Evolutionary conservation across 1,284 basidiomycete genomes (phyloP).

Genomic region (Cutaneotrichosporon arboriforme): DNA sequence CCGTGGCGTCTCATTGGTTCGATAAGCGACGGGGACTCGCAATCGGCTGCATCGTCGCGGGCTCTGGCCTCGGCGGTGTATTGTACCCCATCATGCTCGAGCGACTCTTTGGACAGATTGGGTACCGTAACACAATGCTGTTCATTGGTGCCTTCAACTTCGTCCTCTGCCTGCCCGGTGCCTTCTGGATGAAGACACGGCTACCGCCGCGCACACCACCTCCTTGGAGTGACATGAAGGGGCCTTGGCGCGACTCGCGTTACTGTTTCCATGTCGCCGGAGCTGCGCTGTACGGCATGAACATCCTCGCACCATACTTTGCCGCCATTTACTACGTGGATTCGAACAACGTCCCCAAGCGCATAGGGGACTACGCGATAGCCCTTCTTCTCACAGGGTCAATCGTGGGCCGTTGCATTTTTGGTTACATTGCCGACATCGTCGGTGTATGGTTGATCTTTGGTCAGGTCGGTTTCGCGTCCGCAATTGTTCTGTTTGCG

Average conservation of each 20-base stretch:
- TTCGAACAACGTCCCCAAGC: slow-evolving; percentile 22
- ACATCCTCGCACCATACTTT: slow-evolving; percentile 36
- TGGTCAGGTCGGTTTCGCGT: slow-evolving; percentile 19
- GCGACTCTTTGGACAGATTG: slow-evolving; percentile 23
- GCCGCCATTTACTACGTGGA: slow-evolving; percentile 27
- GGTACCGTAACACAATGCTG: slow-evolving; percentile 40
- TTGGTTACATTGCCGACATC: slow-evolving; percentile 33
- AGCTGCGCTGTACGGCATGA: slow-evolving; percentile 26
- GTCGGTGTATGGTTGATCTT: slow-evolving; percentile 41
- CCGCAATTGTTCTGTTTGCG: slow-evolving; percentile 29
- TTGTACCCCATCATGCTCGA: slow-evolving; percentile 43
- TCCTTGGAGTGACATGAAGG: slow-evolving; percentile 27
- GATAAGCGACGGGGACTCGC: slow-evolving; percentile 33
- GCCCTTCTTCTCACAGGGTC: slow-evolving; percentile 38
- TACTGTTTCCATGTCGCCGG: slow-evolving; percentile 32
- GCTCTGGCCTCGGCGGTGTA: slow-evolving; percentile 40
- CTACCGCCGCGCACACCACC: slow-evolving; percentile 35
- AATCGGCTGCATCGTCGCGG: slow-evolving; percentile 38
- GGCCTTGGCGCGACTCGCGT: slow-evolving; percentile 30
- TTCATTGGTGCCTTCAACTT: slow-evolving; percentile 40
- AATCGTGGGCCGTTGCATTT: slow-evolving; percentile 33
- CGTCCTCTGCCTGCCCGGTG: slow-evolving; percentile 34
- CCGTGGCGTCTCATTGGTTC: slow-evolving; percentile 45
- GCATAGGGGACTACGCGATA: slow-evolving; percentile 33
- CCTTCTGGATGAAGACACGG: slow-evolving; percentile 39